Evolutionary conservation across 2,329 filamentous ascomycete species (phyloP), one percentile per base, ranked within the genome.

Genomic region (Fusarium robinianum): DNA sequence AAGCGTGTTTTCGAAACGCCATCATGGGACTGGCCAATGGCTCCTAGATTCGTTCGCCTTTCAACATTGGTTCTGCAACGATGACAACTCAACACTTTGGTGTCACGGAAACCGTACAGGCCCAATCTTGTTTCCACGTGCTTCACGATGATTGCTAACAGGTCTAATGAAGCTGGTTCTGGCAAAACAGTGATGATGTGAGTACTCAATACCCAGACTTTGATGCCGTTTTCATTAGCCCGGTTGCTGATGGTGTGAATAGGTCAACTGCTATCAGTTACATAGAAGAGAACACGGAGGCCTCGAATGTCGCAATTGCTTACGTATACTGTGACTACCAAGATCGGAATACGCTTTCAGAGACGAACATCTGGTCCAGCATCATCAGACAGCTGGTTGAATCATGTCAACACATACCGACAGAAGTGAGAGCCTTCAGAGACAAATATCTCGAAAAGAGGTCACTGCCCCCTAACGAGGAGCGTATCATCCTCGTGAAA

Each of bases 181-280:
- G 46, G 46, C 11, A 50, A 50, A 30, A 41, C 41, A 27, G 41
- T 50, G n/a, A 50, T 45, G 36, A 50, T 41, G 36, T 42, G 29
- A 27, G 37, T 29, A 39, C 17, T 3, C 11, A 16, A 18, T 41
- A 24, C 27, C 21, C 26, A 23, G 15, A 6, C n/a, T 7, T 12
- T 27, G 25, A 27, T 27, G 8, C n/a, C n/a, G 8, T 14, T 27
- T 27, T 11, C 9, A 27, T 27, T 12, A 14, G 25, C 9, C 25
- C 12, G 9, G n/a, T 27, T 27, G 8, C 25, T 27, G 8, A 27
- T 27, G 25, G 12, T 27, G 8, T 14, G 22, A 7, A 30, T 17
- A 47, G 44, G 44, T 41, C 44, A 22, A 27, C 44, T 15, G 37
- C 31, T 8, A 33, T 47, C 16, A 41, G 24, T 31, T 33, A 47